Evolutionary conservation across 257 asterid species (phyloP), one percentile per base, ranked within the genome.

Genomic region (Solanum phureja): DNA sequence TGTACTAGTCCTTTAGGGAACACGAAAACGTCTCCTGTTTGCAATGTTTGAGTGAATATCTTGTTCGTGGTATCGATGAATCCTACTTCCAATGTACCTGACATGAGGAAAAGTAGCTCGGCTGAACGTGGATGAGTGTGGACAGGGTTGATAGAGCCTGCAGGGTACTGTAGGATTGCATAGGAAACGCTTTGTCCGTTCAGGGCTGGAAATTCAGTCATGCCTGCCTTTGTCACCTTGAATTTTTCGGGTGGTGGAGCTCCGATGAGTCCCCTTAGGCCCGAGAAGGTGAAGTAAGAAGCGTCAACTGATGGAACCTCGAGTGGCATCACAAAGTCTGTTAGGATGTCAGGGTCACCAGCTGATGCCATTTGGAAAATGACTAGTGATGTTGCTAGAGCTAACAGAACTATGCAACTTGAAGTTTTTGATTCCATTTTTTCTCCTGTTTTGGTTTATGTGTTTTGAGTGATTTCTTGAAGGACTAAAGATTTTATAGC

Each of bases 61-160:
- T 87, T 90, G 87, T 93, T 93, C 6, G 89, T 90, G 1, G 93
- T 60, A 89, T 90, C 93, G n/a, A 93, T 92, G 44, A 92, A 93
- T 40, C 98, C 95, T 12, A 94, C 98, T 68, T 93, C 77, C 19
- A 94, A 58, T 3, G 89, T 27, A 0, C 98, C 96, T 86, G 91
- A 89, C 29, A 83, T 75, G 16, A 94, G 34, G 83, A 93, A 89
- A 27, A 93, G 79, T 18, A 94, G 94, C 92, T 93, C 96, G 1
- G 96, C 87, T 2, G 96, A 86, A 21, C 93, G 92, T 1, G 94
- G 96, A 73, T 94, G 98, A 27, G 88, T 92, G 90, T 92, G 94
- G 21, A 93, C 91, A 33, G 96, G 95, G 87, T 93, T 93, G 87
- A 93, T 93, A 7, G 92, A 58, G 19, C 90, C 87, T 3, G 77